Conservation (phyloP, 306 rosid species). For the Clitoria ternatea region DNA sequence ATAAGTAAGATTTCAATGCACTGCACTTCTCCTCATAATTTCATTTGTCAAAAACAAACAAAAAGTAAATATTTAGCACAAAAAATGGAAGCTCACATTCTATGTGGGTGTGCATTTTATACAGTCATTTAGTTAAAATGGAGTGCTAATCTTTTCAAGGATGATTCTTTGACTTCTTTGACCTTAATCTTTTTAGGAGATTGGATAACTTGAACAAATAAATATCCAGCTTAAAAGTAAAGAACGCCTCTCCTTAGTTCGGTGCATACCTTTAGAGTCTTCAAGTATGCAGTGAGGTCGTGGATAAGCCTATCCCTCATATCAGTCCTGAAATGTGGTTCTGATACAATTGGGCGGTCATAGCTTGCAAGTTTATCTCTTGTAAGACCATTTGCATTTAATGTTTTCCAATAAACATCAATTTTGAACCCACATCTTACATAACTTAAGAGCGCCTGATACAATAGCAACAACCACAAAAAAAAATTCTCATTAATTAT, state of each 20-base stretch:
- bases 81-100: neutral
- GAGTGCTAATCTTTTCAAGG: neutral
- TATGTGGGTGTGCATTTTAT: neutral
- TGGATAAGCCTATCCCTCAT: neutral
- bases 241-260: neutral
- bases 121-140: neutral
- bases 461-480: neutral
- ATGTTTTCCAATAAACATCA: neutral
- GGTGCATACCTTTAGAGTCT: neutral
- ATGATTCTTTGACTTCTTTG: neutral
- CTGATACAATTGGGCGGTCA: neutral
- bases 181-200: neutral
- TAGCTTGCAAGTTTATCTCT: neutral
- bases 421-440: neutral
- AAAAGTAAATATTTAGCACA: neutral
- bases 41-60: neutral
- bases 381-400: neutral
- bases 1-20: neutral
- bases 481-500: neutral
- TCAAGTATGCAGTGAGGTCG: neutral
- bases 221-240: neutral
- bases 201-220: neutral
- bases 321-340: neutral
- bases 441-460: neutral
- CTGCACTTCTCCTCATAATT: neutral